Evolutionary conservation across 2,329 filamentous ascomycete genomes (phyloP).

Genomic region (Leptographium wingfieldii): DNA sequence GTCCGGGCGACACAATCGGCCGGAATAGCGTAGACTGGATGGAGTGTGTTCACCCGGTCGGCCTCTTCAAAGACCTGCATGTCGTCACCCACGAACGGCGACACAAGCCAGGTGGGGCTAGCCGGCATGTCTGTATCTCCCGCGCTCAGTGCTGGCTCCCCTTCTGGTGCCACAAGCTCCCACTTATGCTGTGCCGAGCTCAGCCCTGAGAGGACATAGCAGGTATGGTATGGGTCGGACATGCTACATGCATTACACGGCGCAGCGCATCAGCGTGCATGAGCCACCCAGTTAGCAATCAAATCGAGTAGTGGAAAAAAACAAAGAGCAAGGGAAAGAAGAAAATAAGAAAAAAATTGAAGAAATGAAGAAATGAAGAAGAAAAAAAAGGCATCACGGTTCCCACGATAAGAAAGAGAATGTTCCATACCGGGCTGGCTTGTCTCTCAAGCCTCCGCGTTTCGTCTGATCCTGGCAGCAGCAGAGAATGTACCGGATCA

Average conservation of each 20-base stretch:
- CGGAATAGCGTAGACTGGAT: conserved; percentile 80
- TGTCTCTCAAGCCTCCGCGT: conserved; percentile 78
- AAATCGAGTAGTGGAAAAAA: not conserved
- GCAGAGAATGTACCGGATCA: conserved; percentile 78
- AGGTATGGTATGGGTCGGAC: conserved; percentile 84
- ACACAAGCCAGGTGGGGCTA: conserved; percentile 26
- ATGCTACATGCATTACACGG: conserved; percentile 30
- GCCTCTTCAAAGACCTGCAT: conserved; percentile 55
- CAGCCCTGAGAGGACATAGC: conserved; percentile 79
- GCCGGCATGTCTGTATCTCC: conserved; percentile 10
- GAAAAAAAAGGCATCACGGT: conserved; percentile 8
- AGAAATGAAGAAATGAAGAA: not conserved
- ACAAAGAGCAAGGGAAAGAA: not conserved
- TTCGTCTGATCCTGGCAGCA: conserved; percentile 67
- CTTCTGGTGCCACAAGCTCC: conserved; percentile 28
- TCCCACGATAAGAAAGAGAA: conserved; percentile 12
- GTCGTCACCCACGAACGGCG: conserved; percentile 38
- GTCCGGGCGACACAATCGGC: conserved; percentile 53
- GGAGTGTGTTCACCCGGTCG: conserved; percentile 57
- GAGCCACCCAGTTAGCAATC: not conserved
- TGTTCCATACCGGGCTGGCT: conserved; percentile 65
- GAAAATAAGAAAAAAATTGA: not conserved
- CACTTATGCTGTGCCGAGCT: conserved; percentile 67
- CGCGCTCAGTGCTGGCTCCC: conserved; percentile 18
- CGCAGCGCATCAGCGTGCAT: too few species aligned